A percentile compares a stretch with the other conserved stretches of the same genome.
phyloP scores from a whole-genome alignment of 2,329 filamentous ascomycete genomes.

The Phaeosphaeria sp. region DNA sequence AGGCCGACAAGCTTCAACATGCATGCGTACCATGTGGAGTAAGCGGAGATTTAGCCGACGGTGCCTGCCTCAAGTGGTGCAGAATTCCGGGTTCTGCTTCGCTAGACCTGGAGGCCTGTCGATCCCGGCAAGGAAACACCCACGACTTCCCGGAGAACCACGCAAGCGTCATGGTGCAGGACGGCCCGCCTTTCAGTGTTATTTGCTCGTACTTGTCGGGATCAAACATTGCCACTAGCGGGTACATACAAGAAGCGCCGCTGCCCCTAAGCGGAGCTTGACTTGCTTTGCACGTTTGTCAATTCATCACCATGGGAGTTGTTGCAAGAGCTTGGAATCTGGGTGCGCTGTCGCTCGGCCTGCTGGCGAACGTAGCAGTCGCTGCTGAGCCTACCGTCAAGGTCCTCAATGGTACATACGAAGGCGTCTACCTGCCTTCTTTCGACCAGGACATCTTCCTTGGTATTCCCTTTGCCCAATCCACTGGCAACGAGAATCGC shows the following conservation, averaged over 20 bases:
- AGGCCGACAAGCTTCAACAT: neutral
- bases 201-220: constrained; percentile 1
- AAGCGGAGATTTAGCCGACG: constrained; percentile 2
- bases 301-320: constrained; percentile 14
- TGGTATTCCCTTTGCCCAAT: constrained; percentile 64
- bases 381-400: constrained; percentile 33
- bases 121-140: constrained; percentile 9
- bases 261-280: neutral
- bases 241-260: constrained; percentile 13
- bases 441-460: constrained; percentile 57
- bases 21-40: neutral
- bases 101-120: constrained; percentile 5
- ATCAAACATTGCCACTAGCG: constrained; percentile 9
- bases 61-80: constrained; percentile 15
- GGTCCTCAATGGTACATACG: constrained; percentile 45
- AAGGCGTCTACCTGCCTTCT: constrained; percentile 38
- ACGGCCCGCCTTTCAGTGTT: constrained; percentile 2
- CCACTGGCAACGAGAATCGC: constrained; percentile 60
- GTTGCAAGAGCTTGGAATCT: constrained; percentile 27
- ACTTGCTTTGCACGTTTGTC: neutral
- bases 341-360: constrained; percentile 16
- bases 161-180: constrained; percentile 4
- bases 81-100: constrained; percentile 1
- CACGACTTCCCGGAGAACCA: constrained; percentile 8
- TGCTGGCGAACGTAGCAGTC: constrained; percentile 15